Base-by-base conservation (phyloP, 192 early-diverging fungal species). In the Coemansia umbellata region DNA sequence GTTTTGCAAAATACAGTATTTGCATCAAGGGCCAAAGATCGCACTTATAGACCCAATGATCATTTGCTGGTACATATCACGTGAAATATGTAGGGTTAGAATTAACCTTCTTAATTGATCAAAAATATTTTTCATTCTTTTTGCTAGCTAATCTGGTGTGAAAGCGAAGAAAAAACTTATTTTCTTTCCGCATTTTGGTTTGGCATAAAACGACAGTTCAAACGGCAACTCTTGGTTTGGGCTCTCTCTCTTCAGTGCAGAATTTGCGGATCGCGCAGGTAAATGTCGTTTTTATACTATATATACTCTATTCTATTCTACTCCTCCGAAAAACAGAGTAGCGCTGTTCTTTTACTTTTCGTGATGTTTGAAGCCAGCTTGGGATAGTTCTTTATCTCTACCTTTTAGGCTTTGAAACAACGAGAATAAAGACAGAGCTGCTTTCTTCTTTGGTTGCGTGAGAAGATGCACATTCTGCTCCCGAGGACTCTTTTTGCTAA, bases 191-290 rank as follows among this genome's bases (percentile, higher is more conserved):
- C 42, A 40, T 3, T 10, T n/a, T n/a, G n/a, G n/a, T n/a, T 4
- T 18, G 19, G 31, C 42, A 37, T 54, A 69, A 63, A 69, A 50
- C 23, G 37, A 15, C 43, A 26, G 17, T n/a, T 8, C 6, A 37
- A 18, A 37, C 60, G 37, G 48, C 49, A 63, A 49, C 14, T 28
- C 9, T n/a, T 0, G 19, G 8, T 44, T 2, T 22, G 37, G 42
- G 58, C 27, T 74, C 70, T 59, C 60, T 66, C 70, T 74, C 63
- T 77, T 63, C 53, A 50, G 60, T 70, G 74, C 74, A 69, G 68
- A 77, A 69, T 66, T 68, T 77, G 74, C 74, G 52, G 74, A 77
- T 77, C 55, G 67, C 74, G 67, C 68, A 77, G 61, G 74, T 77
- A 77, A 59, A 61, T 47, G 53, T 49, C 49, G 11, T 28, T 56